Evolutionary conservation across 495 filamentous ascomycete genomes (phyloP).

Genomic region (Podospora comata): DNA sequence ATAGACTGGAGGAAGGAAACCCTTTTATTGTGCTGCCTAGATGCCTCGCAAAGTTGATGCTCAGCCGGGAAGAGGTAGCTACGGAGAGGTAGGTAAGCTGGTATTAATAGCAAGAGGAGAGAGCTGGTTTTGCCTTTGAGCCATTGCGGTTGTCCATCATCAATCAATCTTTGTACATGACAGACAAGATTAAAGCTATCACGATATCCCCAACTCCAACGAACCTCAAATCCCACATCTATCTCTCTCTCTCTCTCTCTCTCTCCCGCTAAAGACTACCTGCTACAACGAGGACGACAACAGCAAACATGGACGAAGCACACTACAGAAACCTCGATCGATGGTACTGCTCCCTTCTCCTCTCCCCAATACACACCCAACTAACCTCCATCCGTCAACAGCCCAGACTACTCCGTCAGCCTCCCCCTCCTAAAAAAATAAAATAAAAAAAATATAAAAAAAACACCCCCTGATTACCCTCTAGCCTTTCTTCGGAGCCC

Average conservation of each 20-base stretch:
- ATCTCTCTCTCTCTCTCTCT: no score
- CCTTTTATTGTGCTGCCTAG: not conserved
- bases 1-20: not conserved
- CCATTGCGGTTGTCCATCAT: not conserved
- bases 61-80: not conserved
- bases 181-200: not conserved
- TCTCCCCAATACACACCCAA: not conserved
- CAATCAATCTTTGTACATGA: not conserved
- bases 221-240: no score
- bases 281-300: not conserved
- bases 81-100: not conserved
- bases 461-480: not conserved
- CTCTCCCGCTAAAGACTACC: no score
- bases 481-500: slow-evolving; percentile 49
- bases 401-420: not conserved
- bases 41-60: not conserved
- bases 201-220: not conserved
- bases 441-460: no score
- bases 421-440: not conserved
- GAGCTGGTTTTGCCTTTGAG: not conserved
- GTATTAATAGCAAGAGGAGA: not conserved
- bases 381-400: not conserved
- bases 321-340: slow-evolving; percentile 14
- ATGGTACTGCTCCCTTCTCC: slow-evolving; percentile 17
- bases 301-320: not conserved